Base-by-base conservation (phyloP, 1,284 basidiomycete species). In the Anthracocystis panici-leucophaei region DNA sequence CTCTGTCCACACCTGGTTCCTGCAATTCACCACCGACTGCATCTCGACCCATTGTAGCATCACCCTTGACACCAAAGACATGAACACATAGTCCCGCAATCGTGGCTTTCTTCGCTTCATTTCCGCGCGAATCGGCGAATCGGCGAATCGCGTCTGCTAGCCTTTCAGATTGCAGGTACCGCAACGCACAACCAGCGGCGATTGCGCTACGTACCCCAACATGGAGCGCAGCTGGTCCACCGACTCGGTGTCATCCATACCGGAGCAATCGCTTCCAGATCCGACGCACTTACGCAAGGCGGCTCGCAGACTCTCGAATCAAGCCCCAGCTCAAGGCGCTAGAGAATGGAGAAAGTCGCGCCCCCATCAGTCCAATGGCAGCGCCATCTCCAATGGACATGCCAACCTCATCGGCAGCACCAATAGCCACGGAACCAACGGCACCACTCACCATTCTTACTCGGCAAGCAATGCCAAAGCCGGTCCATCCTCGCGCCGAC, bases 141-240 rank as follows among this genome's bases (percentile, higher is more conserved):
- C 51, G 23, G 51, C 35, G 21, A 41, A 16, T 21, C 31, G 14
- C 20, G 21, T 35, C 33, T 20, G n/a, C 23, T 9, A 4, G 21
- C 23, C 51, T 27, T 25, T 23, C 52, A 29, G 27, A 9, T 40
- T 38, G 54, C 54, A 44, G 23, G 44, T 25, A 38, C 21, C 20
- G n/a, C 56, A 33, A 2, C 27, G 2, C 7, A 20, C 27, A 18
- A 12, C 18, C 21, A 14, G 14, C 38, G 48, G 27, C 5, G 21
- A 1, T 31, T 14, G 33, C 38, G 11, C 20, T 25, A 33, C 11
- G 44, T 0, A 7, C 23, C 8, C 31, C 55, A 56, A 21, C 23
- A 77, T 77, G 75, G 66, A 77, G 48, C 69, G 70, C 41, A 73
- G 38, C 25, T 77, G 70, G 70, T 77, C 75, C 23, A 73, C 75